These are phyloP conservation scores for Aspergillus fijiensis DNA, from an alignment of 2,329 filamentous ascomycete genomes.

Conservation along the genomic window DNA sequence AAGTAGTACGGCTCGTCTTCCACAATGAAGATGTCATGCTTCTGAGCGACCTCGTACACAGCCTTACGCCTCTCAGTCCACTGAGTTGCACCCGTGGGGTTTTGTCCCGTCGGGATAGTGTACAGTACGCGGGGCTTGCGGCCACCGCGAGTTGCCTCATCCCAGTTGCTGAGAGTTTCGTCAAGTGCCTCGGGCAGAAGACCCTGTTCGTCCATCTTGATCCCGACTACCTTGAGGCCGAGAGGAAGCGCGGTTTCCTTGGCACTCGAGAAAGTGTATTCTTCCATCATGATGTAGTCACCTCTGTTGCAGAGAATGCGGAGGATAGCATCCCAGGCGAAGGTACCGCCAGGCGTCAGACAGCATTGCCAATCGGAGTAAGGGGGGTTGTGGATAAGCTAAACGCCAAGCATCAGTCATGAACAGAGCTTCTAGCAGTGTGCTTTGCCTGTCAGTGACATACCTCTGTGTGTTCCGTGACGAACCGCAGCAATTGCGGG, in stretches of 20 bases:
- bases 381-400: conserved; percentile 76
- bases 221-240: conserved; percentile 59
- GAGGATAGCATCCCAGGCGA: conserved; percentile 76
- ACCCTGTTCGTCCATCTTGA: conserved; percentile 67
- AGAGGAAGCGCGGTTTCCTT: conserved; percentile 65
- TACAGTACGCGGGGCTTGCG: conserved; percentile 68
- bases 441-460: neutral
- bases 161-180: conserved; percentile 64
- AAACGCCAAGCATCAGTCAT: conserved; percentile 13
- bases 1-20: conserved; percentile 97
- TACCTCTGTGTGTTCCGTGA: conserved; percentile 90
- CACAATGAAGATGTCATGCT: conserved; percentile 82
- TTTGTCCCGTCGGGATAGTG: conserved; percentile 79
- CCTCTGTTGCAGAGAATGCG: conserved; percentile 76
- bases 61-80: conserved; percentile 64
- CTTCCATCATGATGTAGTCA: conserved; percentile 80
- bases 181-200: conserved; percentile 64
- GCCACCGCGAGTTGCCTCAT: conserved; percentile 55
- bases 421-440: neutral
- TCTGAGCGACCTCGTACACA: conserved; percentile 75
- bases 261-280: conserved; percentile 84
- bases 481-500: conserved; percentile 81
- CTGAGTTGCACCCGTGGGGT: conserved; percentile 86
- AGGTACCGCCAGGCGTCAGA: conserved; percentile 83
- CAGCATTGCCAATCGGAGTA: conserved; percentile 89